phyloP scores from a whole-genome alignment of 228 moss, liverwort and hornwort genomes.

The Sphagnum magellanicum region DNA sequence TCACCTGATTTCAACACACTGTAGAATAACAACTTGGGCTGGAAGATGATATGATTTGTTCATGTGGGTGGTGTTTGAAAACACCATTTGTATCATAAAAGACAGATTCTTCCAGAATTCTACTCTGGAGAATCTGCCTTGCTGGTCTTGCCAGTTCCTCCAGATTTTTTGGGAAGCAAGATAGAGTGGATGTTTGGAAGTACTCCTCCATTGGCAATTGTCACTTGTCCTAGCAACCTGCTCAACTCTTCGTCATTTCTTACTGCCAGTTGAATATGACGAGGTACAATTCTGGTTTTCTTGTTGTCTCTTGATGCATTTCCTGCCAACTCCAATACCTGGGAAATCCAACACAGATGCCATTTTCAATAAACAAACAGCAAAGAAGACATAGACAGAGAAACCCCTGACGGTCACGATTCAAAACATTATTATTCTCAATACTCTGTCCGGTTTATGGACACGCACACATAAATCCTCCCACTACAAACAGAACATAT shows the following conservation, averaged over 20 bases:
- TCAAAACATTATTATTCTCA: no score
- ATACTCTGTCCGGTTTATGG: no score
- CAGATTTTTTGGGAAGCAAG: slow-evolving; percentile 5
- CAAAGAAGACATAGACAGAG: background rate
- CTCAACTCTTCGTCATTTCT: slow-evolving; percentile 6
- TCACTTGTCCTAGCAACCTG: slow-evolving; percentile 1
- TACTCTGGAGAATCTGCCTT: background rate
- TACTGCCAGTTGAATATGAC: slow-evolving; percentile 4
- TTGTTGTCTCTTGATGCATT: slow-evolving; percentile 3
- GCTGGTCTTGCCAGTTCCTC: background rate
- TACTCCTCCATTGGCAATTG: slow-evolving; percentile 5
- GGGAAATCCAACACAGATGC: background rate
- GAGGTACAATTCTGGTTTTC: slow-evolving; percentile 8
- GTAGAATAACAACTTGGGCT: no score
- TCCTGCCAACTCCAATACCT: slow-evolving; percentile 8
- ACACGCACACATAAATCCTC: no score
- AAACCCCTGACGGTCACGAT: no score
- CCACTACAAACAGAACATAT: no score
- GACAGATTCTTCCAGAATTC: background rate
- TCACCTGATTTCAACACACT: no score
- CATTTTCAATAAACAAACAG: background rate
- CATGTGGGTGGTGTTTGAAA: slow-evolving; percentile 1
- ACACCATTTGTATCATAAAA: background rate
- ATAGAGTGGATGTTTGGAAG: slow-evolving; percentile 6
- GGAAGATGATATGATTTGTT: no score